Percentiles rank a stretch among this genome's conserved stretches.
These are phyloP conservation scores for Mucor racemosus DNA, from an alignment of 371 early-diverging fungal species.

Conservation along the genomic window DNA sequence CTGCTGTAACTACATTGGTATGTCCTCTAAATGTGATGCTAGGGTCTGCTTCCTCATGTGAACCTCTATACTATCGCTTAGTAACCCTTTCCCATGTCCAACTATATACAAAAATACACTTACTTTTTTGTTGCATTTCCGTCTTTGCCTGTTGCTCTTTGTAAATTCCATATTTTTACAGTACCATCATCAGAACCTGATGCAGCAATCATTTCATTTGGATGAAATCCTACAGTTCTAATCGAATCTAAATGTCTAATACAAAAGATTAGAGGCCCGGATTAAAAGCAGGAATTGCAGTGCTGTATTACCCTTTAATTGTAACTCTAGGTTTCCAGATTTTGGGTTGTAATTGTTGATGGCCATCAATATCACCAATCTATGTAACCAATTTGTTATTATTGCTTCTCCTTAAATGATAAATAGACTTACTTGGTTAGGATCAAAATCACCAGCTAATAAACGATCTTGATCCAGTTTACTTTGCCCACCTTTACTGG, in stretches of 20 bases:
- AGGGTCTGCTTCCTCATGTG: conserved; percentile 70
- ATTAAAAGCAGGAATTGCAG: background rate
- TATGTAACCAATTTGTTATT: background rate
- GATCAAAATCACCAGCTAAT: conserved; percentile 39
- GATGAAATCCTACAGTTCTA: conserved; percentile 74
- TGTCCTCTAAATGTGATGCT: conserved; percentile 85
- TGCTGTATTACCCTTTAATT: conserved; percentile 58
- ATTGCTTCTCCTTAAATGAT: conserved; percentile 5
- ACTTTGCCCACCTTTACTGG: conserved; percentile 36
- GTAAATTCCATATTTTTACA: conserved; percentile 78
- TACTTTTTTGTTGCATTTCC: conserved; percentile 47
- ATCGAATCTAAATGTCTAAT: conserved; percentile 83
- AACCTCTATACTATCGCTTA: conserved; percentile 15
- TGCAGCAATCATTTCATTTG: conserved; percentile 61
- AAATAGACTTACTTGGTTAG: conserved; percentile 34
- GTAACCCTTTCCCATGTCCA: background rate
- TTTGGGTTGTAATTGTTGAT: conserved; percentile 36
- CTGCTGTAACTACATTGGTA: conserved; percentile 67
- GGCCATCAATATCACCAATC: conserved; percentile 34
- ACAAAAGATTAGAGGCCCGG: background rate
- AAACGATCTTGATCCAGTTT: conserved; percentile 39
- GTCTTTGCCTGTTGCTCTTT: conserved; percentile 44
- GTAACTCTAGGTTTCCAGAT: conserved; percentile 68
- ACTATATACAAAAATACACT: background rate
- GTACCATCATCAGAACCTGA: conserved; percentile 88